These are phyloP conservation scores for Camelina neglecta DNA, from an alignment of 345 rosid genomes.

Conservation along the genomic window DNA sequence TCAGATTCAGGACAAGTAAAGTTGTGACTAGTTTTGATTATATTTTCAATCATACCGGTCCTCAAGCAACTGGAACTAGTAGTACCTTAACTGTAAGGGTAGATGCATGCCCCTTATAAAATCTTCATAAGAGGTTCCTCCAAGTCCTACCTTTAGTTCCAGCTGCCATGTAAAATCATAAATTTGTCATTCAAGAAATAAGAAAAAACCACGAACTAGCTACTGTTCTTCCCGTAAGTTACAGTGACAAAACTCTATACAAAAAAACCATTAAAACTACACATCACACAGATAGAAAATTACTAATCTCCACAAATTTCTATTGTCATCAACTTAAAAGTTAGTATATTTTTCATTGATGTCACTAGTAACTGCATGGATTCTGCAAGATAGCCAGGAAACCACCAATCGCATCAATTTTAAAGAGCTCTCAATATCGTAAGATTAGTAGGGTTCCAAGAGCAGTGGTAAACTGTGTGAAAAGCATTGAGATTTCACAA, in stretches of 20 bases:
- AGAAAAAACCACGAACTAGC: not conserved
- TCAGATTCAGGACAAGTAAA: constrained; percentile 23
- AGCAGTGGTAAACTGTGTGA: not conserved
- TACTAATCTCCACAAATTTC: not conserved
- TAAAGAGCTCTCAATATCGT: not conserved
- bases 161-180: constrained; percentile 54
- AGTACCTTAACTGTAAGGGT: constrained; percentile 87
- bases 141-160: constrained; percentile 85
- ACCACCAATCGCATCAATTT: not conserved
- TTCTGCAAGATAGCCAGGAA: not conserved
- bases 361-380: not conserved
- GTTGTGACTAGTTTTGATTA: constrained; percentile 22
- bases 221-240: constrained; percentile 12
- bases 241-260: not conserved
- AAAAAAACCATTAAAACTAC: not conserved
- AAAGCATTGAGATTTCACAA: not conserved
- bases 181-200: not conserved
- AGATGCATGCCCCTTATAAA: constrained; percentile 80
- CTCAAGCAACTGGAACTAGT: constrained; percentile 20
- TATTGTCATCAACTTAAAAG: constrained; percentile 4
- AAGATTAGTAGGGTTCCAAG: not conserved
- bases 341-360: not conserved
- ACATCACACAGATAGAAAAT: not conserved
- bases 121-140: constrained; percentile 97
- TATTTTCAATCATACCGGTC: constrained; percentile 1